A percentile compares a stretch with the other conserved stretches of the same genome.
Conservation (phyloP, 768 basidiomycete species). For the Pleurotus tuber-regium region DNA sequence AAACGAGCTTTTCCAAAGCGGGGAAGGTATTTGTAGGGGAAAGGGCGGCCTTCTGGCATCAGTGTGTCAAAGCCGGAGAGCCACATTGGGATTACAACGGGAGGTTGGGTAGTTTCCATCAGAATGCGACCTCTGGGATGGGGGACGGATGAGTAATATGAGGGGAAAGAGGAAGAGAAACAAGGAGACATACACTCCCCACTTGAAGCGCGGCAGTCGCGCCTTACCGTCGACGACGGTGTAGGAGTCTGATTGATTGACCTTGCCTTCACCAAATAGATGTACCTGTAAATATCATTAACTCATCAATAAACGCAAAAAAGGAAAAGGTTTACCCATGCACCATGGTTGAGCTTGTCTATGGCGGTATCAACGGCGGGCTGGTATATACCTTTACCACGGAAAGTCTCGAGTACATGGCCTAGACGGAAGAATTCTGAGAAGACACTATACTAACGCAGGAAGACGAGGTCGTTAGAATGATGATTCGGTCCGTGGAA, state of each 20-base stretch:
- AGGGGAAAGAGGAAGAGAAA: slow-evolving; percentile 5
- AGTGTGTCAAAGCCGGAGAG: slow-evolving; percentile 83
- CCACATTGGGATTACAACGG: slow-evolving; percentile 92
- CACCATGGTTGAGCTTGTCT: slow-evolving; percentile 72
- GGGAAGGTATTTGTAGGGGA: slow-evolving; percentile 73
- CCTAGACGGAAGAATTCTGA: slow-evolving; percentile 85
- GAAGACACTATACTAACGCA: slow-evolving; percentile 69
- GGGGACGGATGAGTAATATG: not conserved
- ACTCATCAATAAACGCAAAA: no score
- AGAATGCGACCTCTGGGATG: slow-evolving; percentile 73
- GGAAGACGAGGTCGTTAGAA: no score
- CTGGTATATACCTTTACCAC: slow-evolving; percentile 89
- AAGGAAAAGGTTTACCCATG: slow-evolving; percentile 63
- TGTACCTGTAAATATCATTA: no score
- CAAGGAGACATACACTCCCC: slow-evolving; percentile 78
- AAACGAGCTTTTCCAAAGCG: slow-evolving; percentile 51
- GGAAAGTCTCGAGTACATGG: slow-evolving; percentile 89
- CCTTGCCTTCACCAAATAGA: slow-evolving; percentile 86
- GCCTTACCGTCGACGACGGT: slow-evolving; percentile 38
- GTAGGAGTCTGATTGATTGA: slow-evolving; percentile 70
- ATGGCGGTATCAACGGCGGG: slow-evolving; percentile 83
- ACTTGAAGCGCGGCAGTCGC: slow-evolving; percentile 79
- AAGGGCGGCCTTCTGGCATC: slow-evolving; percentile 84
- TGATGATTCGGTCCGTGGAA: no score
- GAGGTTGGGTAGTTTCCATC: slow-evolving; percentile 56